These are phyloP conservation scores for Gracilaria caudata DNA, from an alignment of 23 red algal genomes.

Conservation along the genomic window DNA sequence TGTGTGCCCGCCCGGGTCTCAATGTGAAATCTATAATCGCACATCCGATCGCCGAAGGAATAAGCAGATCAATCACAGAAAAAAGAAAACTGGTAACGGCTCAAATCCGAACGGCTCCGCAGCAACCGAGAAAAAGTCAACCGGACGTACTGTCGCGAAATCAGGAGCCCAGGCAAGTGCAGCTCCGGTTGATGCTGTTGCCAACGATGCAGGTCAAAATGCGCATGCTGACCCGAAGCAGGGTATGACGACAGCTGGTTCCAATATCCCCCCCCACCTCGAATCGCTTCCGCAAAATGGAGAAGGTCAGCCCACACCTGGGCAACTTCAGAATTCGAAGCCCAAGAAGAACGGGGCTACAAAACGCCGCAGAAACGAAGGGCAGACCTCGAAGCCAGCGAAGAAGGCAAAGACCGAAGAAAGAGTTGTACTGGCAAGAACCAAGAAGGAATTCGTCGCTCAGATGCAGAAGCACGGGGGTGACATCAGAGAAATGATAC, in stretches of 20 bases:
- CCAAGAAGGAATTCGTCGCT: conserved; percentile 4
- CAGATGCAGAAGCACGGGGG: conserved; percentile 21
- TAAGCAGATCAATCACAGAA: conserved; percentile 69
- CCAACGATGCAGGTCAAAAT: not conserved
- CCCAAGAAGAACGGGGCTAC: not conserved
- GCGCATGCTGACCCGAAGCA: not conserved
- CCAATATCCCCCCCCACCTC: not conserved
- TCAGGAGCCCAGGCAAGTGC: not conserved
- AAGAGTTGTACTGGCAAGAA: conserved; percentile 17
- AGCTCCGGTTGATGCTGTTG: not conserved
- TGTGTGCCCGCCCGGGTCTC: conserved; percentile 62
- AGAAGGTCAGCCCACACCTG: not conserved
- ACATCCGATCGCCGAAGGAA: conserved; percentile 69
- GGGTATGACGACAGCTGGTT: not conserved
- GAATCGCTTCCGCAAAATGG: not conserved
- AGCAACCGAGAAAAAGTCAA: not conserved
- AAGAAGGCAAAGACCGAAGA: not conserved
- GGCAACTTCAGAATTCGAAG: not conserved
- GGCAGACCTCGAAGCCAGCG: not conserved
- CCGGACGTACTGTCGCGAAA: not conserved
- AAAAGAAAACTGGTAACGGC: conserved; percentile 29
- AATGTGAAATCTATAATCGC: conserved; percentile 79
- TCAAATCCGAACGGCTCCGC: not conserved
- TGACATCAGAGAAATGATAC: not conserved
- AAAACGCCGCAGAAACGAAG: not conserved